A percentile compares a stretch with the other conserved stretches of the same genome.
phyloP scores from a whole-genome alignment of 2,329 filamentous ascomycete genomes.

The Stemphylium lycopersici region DNA sequence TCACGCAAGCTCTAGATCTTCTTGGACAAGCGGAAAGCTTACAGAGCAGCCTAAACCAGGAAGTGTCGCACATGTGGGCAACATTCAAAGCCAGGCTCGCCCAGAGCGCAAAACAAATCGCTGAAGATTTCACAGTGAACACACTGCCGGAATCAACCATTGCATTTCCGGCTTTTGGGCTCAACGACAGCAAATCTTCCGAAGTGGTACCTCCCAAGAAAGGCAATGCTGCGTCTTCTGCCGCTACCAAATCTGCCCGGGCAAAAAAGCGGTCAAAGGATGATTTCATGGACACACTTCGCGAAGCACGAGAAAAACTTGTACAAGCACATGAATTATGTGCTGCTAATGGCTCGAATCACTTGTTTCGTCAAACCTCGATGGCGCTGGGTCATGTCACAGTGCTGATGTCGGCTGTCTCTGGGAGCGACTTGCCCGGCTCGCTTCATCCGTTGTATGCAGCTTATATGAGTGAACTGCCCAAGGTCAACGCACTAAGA shows the following conservation, averaged over 20 bases:
- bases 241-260: constrained; percentile 24
- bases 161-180: constrained; percentile 74
- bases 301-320: constrained; percentile 69
- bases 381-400: constrained; percentile 46
- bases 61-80: constrained; percentile 61
- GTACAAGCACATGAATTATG: constrained; percentile 64
- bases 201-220: constrained; percentile 27
- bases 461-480: constrained; percentile 60
- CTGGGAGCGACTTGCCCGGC: constrained; percentile 34
- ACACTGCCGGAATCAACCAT: constrained; percentile 92
- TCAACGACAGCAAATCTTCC: constrained; percentile 34
- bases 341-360: constrained; percentile 61
- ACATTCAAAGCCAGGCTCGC: constrained; percentile 72
- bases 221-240: constrained; percentile 7
- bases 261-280: constrained; percentile 32
- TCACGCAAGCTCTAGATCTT: constrained; percentile 35
- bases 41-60: constrained; percentile 48
- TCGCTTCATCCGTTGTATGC: constrained; percentile 49
- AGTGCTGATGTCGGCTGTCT: constrained; percentile 49
- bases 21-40: constrained; percentile 34
- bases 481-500: constrained; percentile 70
- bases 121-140: constrained; percentile 82
- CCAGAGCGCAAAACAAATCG: constrained; percentile 74
- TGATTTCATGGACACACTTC: constrained; percentile 65
- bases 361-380: constrained; percentile 60